Conservation (phyloP, 768 basidiomycete genomes). For the Trametes gibbosa region DNA sequence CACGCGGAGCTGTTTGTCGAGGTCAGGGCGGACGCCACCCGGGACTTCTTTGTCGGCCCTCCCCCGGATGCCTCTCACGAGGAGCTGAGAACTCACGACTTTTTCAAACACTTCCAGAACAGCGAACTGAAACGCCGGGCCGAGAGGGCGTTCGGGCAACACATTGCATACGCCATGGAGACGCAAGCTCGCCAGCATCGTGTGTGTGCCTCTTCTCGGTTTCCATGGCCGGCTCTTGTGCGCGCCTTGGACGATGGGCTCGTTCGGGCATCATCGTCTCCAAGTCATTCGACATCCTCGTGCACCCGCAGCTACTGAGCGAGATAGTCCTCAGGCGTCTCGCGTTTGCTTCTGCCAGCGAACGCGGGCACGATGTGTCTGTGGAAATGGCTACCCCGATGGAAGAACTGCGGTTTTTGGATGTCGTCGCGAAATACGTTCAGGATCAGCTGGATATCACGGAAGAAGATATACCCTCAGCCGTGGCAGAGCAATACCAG, state of each 20-base stretch:
- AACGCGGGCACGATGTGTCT: background rate
- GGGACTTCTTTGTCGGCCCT: conserved; percentile 7
- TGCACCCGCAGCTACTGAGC: background rate
- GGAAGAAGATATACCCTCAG: background rate
- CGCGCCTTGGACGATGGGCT: conserved; percentile 6
- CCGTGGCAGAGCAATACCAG: conserved; percentile 1
- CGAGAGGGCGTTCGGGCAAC: background rate
- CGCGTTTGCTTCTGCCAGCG: background rate
- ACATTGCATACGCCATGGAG: background rate
- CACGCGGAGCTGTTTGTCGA: conserved; percentile 13
- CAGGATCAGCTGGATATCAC: background rate
- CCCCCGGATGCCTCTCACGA: background rate
- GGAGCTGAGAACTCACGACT: background rate
- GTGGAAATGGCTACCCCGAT: background rate
- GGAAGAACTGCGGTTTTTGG: background rate
- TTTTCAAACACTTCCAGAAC: background rate
- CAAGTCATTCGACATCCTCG: background rate
- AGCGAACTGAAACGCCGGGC: background rate
- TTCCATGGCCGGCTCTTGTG: background rate
- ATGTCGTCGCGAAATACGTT: background rate
- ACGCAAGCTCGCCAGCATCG: conserved; percentile 29
- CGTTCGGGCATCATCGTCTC: background rate
- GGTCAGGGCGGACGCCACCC: background rate
- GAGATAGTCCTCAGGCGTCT: conserved; percentile 6
- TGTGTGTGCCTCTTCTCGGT: background rate